phyloP scores from a whole-genome alignment of 768 basidiomycete species.

The Gautieria morchelliformis region DNA sequence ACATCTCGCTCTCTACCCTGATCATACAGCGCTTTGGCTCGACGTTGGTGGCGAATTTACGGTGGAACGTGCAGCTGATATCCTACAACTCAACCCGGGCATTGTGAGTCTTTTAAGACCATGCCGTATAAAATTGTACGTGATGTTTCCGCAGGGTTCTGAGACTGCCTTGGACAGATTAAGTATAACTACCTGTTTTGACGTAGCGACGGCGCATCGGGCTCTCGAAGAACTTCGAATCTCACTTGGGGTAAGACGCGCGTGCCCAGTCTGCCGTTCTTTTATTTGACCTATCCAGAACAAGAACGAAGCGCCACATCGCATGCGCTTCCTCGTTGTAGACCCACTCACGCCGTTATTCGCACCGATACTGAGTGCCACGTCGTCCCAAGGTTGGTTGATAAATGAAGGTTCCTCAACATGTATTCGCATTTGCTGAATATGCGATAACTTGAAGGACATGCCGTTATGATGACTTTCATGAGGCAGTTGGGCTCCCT shows the following conservation, averaged over 20 bases:
- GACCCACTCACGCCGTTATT: slow-evolving; percentile 59
- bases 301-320: slow-evolving; percentile 4
- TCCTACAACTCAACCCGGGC: slow-evolving; percentile 24
- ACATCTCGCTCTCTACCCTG: slow-evolving; percentile 31
- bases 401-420: not conserved
- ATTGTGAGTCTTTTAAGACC: slow-evolving; percentile 13
- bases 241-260: slow-evolving; percentile 21
- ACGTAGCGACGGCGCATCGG: slow-evolving; percentile 43
- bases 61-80: slow-evolving; percentile 31
- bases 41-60: slow-evolving; percentile 64
- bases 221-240: slow-evolving; percentile 37
- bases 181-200: slow-evolving; percentile 47
- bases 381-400: slow-evolving; percentile 49
- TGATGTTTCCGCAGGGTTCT: slow-evolving; percentile 14
- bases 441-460: slow-evolving; percentile 26
- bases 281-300: not conserved
- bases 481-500: slow-evolving; percentile 53
- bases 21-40: slow-evolving; percentile 52
- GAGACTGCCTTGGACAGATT: slow-evolving; percentile 42
- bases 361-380: slow-evolving; percentile 49
- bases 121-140: not conserved
- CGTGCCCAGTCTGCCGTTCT: not conserved
- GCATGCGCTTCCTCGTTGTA: slow-evolving; percentile 45
- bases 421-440: not conserved
- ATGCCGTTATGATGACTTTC: slow-evolving; percentile 62